Conservation (phyloP, 2,329 filamentous ascomycete genomes). For the Diaporthe sp. region DNA sequence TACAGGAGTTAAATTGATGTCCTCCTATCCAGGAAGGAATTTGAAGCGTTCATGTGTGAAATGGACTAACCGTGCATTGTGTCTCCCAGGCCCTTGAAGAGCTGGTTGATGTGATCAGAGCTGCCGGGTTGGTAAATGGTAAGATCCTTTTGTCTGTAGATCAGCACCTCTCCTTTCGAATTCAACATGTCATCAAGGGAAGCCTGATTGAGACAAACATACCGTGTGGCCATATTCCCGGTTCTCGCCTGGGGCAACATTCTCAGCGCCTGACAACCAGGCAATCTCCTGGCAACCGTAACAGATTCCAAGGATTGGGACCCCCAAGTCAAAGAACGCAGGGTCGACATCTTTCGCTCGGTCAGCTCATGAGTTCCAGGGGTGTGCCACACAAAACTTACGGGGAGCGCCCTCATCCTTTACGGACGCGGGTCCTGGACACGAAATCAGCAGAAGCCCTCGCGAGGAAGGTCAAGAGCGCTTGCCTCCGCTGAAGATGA, state of each 20-base stretch:
- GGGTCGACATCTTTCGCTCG: slow-evolving; percentile 74
- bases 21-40: not conserved
- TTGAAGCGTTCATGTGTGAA: not conserved
- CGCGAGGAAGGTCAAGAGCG: not conserved
- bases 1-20: not conserved
- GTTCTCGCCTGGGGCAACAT: slow-evolving; percentile 77
- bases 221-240: slow-evolving; percentile 48
- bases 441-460: slow-evolving; percentile 1
- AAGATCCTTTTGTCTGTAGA: slow-evolving; percentile 58
- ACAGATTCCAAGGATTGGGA: slow-evolving; percentile 62
- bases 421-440: slow-evolving; percentile 71
- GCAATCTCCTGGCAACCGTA: slow-evolving; percentile 71
- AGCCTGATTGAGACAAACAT: not conserved
- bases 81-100: slow-evolving; percentile 83
- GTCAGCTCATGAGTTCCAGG: not conserved
- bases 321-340: slow-evolving; percentile 80
- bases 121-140: slow-evolving; percentile 68
- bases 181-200: not conserved
- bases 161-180: not conserved
- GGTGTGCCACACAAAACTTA: not conserved
- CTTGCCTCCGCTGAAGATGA: slow-evolving; percentile 68
- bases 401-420: slow-evolving; percentile 80
- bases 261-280: slow-evolving; percentile 67
- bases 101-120: slow-evolving; percentile 73
- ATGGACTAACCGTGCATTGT: slow-evolving; percentile 63